Conservation (phyloP, 768 basidiomycete species). For the Tylopilus felleus region DNA sequence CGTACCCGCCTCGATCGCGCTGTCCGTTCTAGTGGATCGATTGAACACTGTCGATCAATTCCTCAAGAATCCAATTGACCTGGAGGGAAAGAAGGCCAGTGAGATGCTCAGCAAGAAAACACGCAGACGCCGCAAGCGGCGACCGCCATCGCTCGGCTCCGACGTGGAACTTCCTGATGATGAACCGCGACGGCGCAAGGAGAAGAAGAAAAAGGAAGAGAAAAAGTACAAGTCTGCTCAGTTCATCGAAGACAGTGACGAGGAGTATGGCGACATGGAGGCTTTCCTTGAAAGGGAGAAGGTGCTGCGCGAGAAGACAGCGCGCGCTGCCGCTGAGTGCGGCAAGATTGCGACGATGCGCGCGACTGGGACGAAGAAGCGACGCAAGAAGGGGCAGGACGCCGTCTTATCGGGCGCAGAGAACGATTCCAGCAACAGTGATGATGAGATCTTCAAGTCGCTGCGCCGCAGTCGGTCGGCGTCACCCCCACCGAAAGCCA, state of each 20-base stretch:
- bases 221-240: slow-evolving; percentile 83
- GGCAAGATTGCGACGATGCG: slow-evolving; percentile 43
- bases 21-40: slow-evolving; percentile 63
- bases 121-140: slow-evolving; percentile 48
- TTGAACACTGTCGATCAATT: slow-evolving; percentile 80
- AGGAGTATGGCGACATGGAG: slow-evolving; percentile 75
- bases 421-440: slow-evolving; percentile 24
- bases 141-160: slow-evolving; percentile 46
- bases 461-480: slow-evolving; percentile 27
- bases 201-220: slow-evolving; percentile 62
- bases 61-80: slow-evolving; percentile 75
- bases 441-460: slow-evolving; percentile 23
- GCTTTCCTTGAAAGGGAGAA: slow-evolving; percentile 79
- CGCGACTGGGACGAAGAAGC: slow-evolving; percentile 54
- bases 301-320: slow-evolving; percentile 50
- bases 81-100: slow-evolving; percentile 71
- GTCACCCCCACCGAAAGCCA: slow-evolving; percentile 15
- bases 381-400: slow-evolving; percentile 45
- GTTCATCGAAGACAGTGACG: slow-evolving; percentile 91
- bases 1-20: slow-evolving; percentile 68
- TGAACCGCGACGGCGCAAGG: slow-evolving; percentile 35
- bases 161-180: slow-evolving; percentile 38
- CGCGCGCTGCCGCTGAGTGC: slow-evolving; percentile 42
- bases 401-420: slow-evolving; percentile 42
- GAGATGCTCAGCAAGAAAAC: slow-evolving; percentile 67